Evolutionary conservation across 1,284 basidiomycete genomes (phyloP).

Genomic region (Puccinia triticina): DNA sequence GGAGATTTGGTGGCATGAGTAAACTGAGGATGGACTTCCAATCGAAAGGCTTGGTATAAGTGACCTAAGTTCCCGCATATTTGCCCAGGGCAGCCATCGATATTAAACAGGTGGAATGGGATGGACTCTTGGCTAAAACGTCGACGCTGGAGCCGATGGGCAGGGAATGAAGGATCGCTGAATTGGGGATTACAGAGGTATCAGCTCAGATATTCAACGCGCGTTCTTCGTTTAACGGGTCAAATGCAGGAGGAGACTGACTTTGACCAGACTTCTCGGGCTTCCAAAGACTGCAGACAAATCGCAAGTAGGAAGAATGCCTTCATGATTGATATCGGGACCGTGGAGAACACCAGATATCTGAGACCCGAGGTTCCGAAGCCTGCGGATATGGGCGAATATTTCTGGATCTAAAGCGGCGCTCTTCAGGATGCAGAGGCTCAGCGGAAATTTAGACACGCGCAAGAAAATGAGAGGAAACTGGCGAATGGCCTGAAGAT

Average conservation of each 20-base stretch:
- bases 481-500: no score
- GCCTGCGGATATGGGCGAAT: background rate
- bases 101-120: background rate
- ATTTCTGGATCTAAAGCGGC: background rate
- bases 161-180: slow-evolving; percentile 27
- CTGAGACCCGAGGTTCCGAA: background rate
- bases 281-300: slow-evolving; percentile 3
- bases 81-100: slow-evolving; percentile 37
- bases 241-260: background rate
- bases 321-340: background rate
- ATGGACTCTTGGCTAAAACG: slow-evolving; percentile 45
- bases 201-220: background rate
- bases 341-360: no score
- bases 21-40: background rate
- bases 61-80: slow-evolving; percentile 41
- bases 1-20: background rate
- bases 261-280: slow-evolving; percentile 25
- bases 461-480: no score
- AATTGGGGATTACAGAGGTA: background rate
- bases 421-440: no score
- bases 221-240: background rate
- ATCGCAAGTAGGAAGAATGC: background rate
- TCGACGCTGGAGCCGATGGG: slow-evolving; percentile 26
- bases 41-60: background rate
- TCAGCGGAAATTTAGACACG: no score